Evolutionary conservation across 345 rosid genomes (phyloP).

Genomic region (Capsella bursapastoris): DNA sequence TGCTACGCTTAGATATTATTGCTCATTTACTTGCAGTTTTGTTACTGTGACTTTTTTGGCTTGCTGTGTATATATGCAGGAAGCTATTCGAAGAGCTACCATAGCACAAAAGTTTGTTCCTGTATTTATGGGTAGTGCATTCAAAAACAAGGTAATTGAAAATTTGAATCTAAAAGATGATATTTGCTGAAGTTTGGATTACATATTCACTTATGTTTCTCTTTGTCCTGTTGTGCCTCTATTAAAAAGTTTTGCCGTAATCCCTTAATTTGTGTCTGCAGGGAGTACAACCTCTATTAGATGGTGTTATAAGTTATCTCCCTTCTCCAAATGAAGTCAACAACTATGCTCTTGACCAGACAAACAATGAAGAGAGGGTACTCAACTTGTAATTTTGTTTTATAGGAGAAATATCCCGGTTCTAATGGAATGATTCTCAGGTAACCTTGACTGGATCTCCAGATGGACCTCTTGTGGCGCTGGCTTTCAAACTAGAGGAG

Average conservation of each 20-base stretch:
- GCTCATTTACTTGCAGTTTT: conserved; percentile 16
- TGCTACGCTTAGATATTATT: not conserved
- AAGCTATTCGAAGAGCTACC: conserved; percentile 96
- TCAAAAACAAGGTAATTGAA: conserved; percentile 89
- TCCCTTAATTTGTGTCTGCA: conserved; percentile 37
- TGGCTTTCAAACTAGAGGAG: conserved; percentile 98
- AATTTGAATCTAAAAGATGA: conserved; percentile 17
- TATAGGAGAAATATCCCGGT: not conserved
- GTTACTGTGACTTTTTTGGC: conserved; percentile 1
- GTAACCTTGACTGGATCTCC: conserved; percentile 80
- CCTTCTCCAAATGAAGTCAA: conserved; percentile 93
- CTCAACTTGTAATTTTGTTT: conserved; percentile 15
- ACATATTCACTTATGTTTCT: not conserved
- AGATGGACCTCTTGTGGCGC: conserved; percentile 94
- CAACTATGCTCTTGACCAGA: conserved; percentile 95
- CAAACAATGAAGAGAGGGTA: conserved; percentile 89
- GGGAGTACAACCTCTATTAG: conserved; percentile 96
- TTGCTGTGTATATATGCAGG: conserved; percentile 53
- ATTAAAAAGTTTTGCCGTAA: not conserved
- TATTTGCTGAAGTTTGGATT: not conserved
- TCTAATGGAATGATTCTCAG: conserved; percentile 49
- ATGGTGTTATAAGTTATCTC: conserved; percentile 85
- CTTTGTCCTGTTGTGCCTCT: not conserved
- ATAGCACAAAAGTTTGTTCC: conserved; percentile 88
- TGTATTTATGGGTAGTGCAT: conserved; percentile 99